Conservation (phyloP, 139 green algal species). For the Tetraselmis chui region DNA sequence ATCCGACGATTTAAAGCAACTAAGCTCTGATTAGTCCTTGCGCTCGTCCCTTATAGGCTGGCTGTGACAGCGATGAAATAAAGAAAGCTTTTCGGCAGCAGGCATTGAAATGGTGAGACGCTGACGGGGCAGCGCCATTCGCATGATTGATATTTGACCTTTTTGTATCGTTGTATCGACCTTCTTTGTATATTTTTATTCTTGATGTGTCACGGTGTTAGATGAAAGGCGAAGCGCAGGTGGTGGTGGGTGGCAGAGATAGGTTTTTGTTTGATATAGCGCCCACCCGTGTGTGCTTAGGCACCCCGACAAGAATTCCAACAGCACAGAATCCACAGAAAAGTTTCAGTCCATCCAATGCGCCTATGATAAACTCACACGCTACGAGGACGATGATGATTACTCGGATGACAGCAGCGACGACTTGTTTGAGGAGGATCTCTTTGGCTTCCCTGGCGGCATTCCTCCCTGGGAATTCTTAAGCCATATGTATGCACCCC, state of each 20-base stretch:
- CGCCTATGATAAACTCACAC: not conserved
- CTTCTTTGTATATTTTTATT: not conserved
- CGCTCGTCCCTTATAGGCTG: not conserved
- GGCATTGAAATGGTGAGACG: not conserved
- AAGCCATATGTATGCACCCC: not conserved
- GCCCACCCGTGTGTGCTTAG: too few species aligned
- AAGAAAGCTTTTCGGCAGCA: not conserved
- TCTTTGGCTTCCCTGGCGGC: not conserved
- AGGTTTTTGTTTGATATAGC: not conserved
- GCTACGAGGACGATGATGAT: not conserved
- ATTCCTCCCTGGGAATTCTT: not conserved
- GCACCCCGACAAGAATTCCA: not conserved
- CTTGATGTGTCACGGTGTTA: not conserved
- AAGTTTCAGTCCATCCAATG: not conserved
- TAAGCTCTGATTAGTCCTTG: not conserved
- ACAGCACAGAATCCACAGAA: not conserved
- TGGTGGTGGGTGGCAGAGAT: not conserved
- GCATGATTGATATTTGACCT: too few species aligned
- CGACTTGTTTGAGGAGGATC: not conserved
- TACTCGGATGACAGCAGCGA: not conserved
- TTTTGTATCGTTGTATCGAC: not conserved
- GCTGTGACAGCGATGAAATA: not conserved
- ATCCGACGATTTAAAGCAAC: not conserved
- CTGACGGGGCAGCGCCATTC: too few species aligned
- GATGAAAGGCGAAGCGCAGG: not conserved